phyloP scores from a whole-genome alignment of 768 basidiomycete species.

The Leccinum olivaceopallidum region DNA sequence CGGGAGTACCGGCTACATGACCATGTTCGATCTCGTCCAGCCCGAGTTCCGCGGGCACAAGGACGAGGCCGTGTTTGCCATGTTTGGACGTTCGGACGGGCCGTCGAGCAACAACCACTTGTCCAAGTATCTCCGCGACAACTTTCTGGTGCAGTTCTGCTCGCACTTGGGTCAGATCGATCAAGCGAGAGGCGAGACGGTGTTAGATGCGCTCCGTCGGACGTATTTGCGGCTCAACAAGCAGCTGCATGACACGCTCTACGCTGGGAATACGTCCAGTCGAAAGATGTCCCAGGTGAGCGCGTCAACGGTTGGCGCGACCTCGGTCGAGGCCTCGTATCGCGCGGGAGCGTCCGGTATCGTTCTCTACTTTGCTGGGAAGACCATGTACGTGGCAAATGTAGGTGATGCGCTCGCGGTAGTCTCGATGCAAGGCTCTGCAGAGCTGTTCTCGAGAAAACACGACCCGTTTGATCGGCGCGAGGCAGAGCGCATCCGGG shows the following conservation, averaged over 20 bases:
- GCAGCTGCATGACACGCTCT: slow-evolving; percentile 68
- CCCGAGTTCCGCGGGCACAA: slow-evolving; percentile 75
- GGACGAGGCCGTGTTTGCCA: slow-evolving; percentile 90
- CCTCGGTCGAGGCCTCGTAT: slow-evolving; percentile 47
- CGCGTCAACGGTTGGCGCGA: slow-evolving; percentile 36
- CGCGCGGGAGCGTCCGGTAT: slow-evolving; percentile 81
- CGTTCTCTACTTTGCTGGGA: slow-evolving; percentile 79
- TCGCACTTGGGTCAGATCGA: slow-evolving; percentile 51
- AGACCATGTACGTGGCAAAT: slow-evolving; percentile 87
- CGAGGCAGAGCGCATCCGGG: slow-evolving; percentile 86
- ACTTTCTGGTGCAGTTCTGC: slow-evolving; percentile 66
- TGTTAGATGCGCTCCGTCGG: slow-evolving; percentile 78
- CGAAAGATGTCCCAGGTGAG: slow-evolving; percentile 80
- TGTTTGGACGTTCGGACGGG: slow-evolving; percentile 82
- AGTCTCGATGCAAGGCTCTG: slow-evolving; percentile 73
- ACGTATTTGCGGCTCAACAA: slow-evolving; percentile 89
- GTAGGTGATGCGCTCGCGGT: slow-evolving; percentile 88
- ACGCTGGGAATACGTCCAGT: slow-evolving; percentile 37
- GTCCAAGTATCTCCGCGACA: slow-evolving; percentile 83
- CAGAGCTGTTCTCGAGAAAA: slow-evolving; percentile 69
- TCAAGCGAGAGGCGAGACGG: slow-evolving; percentile 45
- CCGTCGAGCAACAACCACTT: slow-evolving; percentile 62
- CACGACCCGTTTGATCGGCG: slow-evolving; percentile 89
- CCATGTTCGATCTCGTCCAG: slow-evolving; percentile 91
- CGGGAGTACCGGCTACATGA: slow-evolving; percentile 74